A percentile compares a stretch with the other conserved stretches of the same genome.
phyloP scores from a whole-genome alignment of 352 stramenopile species.

The Globisporangium nunn region DNA sequence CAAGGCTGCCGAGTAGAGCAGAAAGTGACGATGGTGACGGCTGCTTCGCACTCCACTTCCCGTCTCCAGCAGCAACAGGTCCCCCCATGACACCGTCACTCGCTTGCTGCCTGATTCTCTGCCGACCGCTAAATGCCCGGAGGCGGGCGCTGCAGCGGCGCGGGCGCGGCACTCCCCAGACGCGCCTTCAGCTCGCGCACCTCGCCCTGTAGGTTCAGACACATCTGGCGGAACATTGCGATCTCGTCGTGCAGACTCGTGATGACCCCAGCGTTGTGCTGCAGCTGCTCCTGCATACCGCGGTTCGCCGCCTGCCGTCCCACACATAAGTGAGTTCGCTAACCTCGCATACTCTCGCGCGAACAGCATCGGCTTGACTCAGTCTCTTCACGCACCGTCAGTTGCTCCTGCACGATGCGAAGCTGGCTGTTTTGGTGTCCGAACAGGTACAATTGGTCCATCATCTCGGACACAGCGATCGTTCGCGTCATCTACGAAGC shows the following conservation, averaged over 20 bases:
- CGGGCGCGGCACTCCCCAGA: neutral
- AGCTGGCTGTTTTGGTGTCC: slow-evolving; percentile 64
- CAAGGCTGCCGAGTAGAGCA: no score
- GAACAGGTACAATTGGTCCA: slow-evolving; percentile 69
- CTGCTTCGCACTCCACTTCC: no score
- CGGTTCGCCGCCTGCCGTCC: slow-evolving; percentile 50
- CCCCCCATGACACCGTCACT: neutral
- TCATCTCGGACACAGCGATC: slow-evolving; percentile 68
- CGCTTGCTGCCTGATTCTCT: neutral
- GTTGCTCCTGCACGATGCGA: slow-evolving; percentile 49
- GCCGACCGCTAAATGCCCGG: slow-evolving; percentile 13
- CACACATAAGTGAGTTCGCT: slow-evolving; percentile 1
- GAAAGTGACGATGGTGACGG: no score
- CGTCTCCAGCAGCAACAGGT: neutral
- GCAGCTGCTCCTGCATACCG: slow-evolving; percentile 58
- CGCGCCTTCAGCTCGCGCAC: slow-evolving; percentile 21
- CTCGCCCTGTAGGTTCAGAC: slow-evolving; percentile 69
- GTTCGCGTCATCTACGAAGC: slow-evolving; percentile 47
- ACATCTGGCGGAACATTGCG: slow-evolving; percentile 79
- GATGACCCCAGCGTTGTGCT: slow-evolving; percentile 57
- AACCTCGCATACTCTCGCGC: no score
- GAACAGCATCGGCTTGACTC: no score
- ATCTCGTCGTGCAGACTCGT: slow-evolving; percentile 68
- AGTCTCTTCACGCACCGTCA: slow-evolving; percentile 32
- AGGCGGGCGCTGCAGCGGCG: slow-evolving; percentile 7